Conservation (phyloP, 2,329 filamentous ascomycete species). For the Scytalidium lignicola region DNA sequence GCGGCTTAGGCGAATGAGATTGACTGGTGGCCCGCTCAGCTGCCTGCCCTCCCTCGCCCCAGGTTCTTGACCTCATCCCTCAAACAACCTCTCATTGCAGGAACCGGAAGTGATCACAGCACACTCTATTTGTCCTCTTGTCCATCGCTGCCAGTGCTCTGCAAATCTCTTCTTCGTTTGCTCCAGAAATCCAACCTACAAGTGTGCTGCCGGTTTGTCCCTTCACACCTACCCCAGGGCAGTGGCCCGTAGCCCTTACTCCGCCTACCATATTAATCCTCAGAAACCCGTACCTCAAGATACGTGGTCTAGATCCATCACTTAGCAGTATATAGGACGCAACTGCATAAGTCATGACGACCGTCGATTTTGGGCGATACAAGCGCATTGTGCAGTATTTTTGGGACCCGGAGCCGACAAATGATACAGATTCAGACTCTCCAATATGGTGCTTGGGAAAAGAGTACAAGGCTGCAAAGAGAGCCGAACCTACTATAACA, state of each 20-base stretch:
- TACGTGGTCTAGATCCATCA: not conserved
- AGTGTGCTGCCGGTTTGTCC: not conserved
- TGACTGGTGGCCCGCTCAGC: not conserved
- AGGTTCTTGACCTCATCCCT: no score
- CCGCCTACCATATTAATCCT: no score
- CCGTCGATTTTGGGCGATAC: conserved; percentile 69
- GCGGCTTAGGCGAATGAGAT: not conserved
- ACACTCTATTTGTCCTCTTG: not conserved
- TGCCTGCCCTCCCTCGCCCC: not conserved
- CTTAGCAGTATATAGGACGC: not conserved
- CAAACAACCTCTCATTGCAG: not conserved
- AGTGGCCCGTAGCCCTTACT: not conserved
- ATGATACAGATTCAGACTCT: conserved; percentile 61
- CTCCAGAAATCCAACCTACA: not conserved
- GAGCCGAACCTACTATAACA: conserved; percentile 5
- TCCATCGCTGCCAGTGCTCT: not conserved
- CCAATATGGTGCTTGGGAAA: conserved; percentile 80
- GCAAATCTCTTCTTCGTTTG: not conserved
- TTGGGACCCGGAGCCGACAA: conserved; percentile 84
- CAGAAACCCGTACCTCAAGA: no score
- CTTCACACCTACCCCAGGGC: not conserved
- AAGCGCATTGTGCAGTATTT: conserved; percentile 85
- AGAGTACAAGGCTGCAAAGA: conserved; percentile 39
- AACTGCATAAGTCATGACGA: conserved; percentile 40
- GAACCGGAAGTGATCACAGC: not conserved